A percentile compares a stretch with the other conserved stretches of the same genome.
Conservation (phyloP, 495 filamentous ascomycete species). For the Amphirosellinia nigrospora region DNA sequence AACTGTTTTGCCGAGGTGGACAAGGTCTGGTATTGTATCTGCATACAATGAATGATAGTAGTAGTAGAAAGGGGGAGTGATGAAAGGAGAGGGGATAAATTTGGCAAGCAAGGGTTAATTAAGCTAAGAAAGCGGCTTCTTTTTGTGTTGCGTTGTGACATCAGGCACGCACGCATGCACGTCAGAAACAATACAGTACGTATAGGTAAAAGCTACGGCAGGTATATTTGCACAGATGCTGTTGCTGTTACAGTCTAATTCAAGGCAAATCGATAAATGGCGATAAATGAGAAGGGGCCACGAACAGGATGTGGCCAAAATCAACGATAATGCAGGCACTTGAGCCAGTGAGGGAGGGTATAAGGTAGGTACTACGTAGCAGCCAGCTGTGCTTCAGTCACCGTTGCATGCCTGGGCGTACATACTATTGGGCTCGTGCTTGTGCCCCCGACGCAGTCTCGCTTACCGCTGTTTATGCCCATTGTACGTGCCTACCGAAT, state of each 20-base stretch:
- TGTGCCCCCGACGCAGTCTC: constrained; percentile 6
- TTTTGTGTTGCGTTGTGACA: background rate
- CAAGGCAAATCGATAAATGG: constrained; percentile 20
- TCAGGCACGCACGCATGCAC: constrained; percentile 13
- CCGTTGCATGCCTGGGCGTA: background rate
- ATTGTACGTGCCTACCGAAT: background rate
- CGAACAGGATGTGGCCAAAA: background rate
- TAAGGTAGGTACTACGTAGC: background rate
- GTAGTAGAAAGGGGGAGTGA: constrained; percentile 10
- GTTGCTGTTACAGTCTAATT: background rate
- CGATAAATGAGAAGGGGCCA: constrained; percentile 24
- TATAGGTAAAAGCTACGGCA: background rate
- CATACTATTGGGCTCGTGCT: background rate
- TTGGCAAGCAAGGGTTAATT: constrained; percentile 12
- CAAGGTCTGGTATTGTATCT: background rate
- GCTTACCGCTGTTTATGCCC: constrained; percentile 9
- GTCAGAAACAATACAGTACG: constrained; percentile 5
- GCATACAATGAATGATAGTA: too few relatives aligned
- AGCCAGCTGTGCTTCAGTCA: constrained; percentile 12
- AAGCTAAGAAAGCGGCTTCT: constrained; percentile 16
- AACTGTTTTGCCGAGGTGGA: background rate
- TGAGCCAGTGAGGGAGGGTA: constrained; percentile 1
- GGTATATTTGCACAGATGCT: too few relatives aligned
- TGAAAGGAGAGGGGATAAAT: background rate
- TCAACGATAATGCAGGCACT: constrained; percentile 14